Base-by-base conservation (phyloP, 2,329 filamentous ascomycete species). In the Arthroderma sp. region DNA sequence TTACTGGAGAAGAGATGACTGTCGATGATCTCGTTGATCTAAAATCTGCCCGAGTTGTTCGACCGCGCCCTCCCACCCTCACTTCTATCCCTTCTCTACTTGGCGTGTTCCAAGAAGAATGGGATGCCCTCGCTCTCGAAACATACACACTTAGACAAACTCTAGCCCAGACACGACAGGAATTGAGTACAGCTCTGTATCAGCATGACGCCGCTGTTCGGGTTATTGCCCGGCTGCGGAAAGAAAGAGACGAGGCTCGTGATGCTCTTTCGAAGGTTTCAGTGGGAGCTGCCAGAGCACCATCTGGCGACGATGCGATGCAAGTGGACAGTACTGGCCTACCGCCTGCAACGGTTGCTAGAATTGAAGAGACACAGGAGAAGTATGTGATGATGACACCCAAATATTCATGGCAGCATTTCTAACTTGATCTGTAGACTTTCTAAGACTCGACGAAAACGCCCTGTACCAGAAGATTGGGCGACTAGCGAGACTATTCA, bases 161-260 rank as follows among this genome's bases (percentile, higher is more conserved):
- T 60, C 72, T 98, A 50, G 75, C 82, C 42, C 85, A 94, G 61
- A 94, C 88, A 36, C 75, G 89, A 52, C 88, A 95, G 67, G 91
- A 98, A 69, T 77, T 98, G 46, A 86, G 86, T 46, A 91, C 86
- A 1, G 85, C 91, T 0, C 73, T 98, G 27, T 98, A 98, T 66
- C 89, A 96, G 67, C 85, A 96, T 56, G 91, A 98, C 71, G 89
- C 91, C 2, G 91, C 91, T n/a, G 81, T 94, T 41, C 77, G 91
- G 50, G 91, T 98, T 40, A 94, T 98, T 65, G 87, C 87, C 52
- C 78, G 89, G 40, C 62, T 98, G 61, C 83, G 84, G n/a, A 82
- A 78, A 61, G 91, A 98, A 71, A 73, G 91, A 50, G 88, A 98
- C 57, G 88, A 96, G 63, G 88, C 91, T 38, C 76, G 89, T 52